A percentile compares a stretch with the other conserved stretches of the same genome.
These are phyloP conservation scores for Gossypium rotundifolium DNA, from an alignment of 345 rosid species.

Conservation along the genomic window DNA sequence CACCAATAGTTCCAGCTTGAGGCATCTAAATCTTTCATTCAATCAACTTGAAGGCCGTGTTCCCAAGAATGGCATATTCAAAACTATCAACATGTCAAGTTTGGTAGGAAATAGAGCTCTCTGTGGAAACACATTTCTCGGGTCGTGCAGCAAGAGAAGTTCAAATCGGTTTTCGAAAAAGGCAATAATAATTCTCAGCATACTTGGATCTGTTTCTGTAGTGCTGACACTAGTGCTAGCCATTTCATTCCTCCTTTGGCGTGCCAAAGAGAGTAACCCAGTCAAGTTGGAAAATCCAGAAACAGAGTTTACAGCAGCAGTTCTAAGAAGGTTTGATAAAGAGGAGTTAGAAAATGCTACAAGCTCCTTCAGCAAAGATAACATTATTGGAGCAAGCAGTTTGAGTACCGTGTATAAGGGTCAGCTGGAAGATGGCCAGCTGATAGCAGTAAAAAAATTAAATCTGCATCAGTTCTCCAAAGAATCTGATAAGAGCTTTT, in stretches of 20 bases:
- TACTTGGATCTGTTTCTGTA: conserved; percentile 37
- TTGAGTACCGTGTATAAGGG: conserved; percentile 86
- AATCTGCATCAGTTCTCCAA: conserved; percentile 60
- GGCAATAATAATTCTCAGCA: conserved; percentile 28
- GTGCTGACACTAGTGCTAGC: conserved; percentile 31
- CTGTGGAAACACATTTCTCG: conserved; percentile 47
- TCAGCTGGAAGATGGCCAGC: conserved; percentile 47
- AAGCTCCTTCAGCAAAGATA: conserved; percentile 39
- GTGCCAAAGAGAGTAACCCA: conserved; percentile 19
- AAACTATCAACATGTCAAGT: conserved; percentile 35
- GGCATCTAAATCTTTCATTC: conserved; percentile 57
- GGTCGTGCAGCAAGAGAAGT: conserved; percentile 38
- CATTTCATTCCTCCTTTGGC: conserved; percentile 21
- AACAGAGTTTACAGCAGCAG: conserved; percentile 41
- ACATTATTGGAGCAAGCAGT: conserved; percentile 65
- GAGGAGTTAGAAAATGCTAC: conserved; percentile 63
- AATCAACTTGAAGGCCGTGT: conserved; percentile 70
- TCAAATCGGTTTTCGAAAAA: conserved; percentile 40
- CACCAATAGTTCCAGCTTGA: conserved; percentile 46
- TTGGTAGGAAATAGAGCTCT: conserved; percentile 61
- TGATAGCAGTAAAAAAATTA: conserved; percentile 67
- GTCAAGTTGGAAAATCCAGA: conserved; percentile 28
- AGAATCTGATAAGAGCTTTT: conserved; percentile 67
- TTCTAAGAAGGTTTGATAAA: conserved; percentile 51
- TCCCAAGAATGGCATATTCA: conserved; percentile 63